Evolutionary conservation across 2,329 filamentous ascomycete genomes (phyloP).

Genomic region (Rosellinia necatrix): DNA sequence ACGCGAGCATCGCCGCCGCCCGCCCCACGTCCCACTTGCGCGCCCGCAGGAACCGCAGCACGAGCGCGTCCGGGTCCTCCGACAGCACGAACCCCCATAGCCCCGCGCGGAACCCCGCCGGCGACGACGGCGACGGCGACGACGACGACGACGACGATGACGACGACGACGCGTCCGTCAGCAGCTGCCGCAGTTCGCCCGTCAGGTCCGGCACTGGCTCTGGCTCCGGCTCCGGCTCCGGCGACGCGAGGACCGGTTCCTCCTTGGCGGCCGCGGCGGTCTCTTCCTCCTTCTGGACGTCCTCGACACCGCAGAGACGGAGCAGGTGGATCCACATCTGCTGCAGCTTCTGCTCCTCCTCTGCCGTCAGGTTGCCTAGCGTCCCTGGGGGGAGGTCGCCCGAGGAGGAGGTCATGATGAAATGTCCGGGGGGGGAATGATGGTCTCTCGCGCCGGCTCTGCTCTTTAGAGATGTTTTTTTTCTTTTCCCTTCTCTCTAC

Average conservation of each 20-base stretch:
- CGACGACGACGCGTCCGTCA: no score
- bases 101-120: slow-evolving; percentile 6
- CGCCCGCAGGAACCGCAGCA: slow-evolving; percentile 27
- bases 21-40: slow-evolving; percentile 25
- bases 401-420: no score
- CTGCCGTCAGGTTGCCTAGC: slow-evolving; percentile 11
- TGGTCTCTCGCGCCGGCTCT: no score
- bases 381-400: background rate
- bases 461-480: no score
- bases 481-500: no score
- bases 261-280: no score
- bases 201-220: slow-evolving; percentile 5
- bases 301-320: slow-evolving; percentile 17
- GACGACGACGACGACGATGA: no score
- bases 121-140: no score
- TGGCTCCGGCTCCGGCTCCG: background rate
- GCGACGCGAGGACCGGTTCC: no score
- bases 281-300: background rate
- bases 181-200: background rate
- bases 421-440: no score
- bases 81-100: slow-evolving; percentile 22
- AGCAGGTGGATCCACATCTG: slow-evolving; percentile 26
- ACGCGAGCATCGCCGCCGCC: slow-evolving; percentile 23
- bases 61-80: slow-evolving; percentile 22
- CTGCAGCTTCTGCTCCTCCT: slow-evolving; percentile 22